Base-by-base conservation (phyloP, 2,329 filamentous ascomycete genomes). In the Lecanicillium sp. region DNA sequence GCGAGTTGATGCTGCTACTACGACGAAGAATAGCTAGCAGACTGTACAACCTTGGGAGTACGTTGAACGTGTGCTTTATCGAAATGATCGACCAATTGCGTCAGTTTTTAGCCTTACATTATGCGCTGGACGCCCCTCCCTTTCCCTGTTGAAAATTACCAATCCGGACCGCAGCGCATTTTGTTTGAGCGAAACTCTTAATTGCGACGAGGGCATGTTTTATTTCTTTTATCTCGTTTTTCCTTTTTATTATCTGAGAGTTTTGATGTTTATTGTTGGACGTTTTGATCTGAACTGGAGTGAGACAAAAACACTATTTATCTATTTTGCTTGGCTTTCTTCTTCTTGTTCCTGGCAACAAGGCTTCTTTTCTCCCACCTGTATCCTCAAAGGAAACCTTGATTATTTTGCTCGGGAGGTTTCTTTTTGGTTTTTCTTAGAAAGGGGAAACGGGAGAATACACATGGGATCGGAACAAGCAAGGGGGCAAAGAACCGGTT, bases 21-120 rank as follows among this genome's bases (percentile, higher is more conserved):
- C 2, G 27, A 35, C 20, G 20, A 20, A 27, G 36, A 45, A 21
- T 35, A 19, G 44, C 8, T 27, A 41, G 44, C 44, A 40, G 21
- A 53, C 50, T 47, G 57, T 59, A 61, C 50, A 53, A 58, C 50
- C 55, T 53, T 49, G 42, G n/a, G 44, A 56, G 55, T 50, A 48
- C 51, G 37, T 2, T 29, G 38, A 48, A 30, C 41, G 48, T 54
- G 44, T 44, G 30, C 38, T 48, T 33, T n/a, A 17, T 36, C 24
- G 21, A 24, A 30, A 48, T n/a, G n/a, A 48, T 42, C 38, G 19
- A 42, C 15, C 32, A 17, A 37, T 36, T 29, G 38, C 37, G 24
- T 41, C 32, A 32, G 30, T 37, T 42, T 36, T 15, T n/a, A 21
- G 20, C 29, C 32, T 41, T 33, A 17, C 44, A 37, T n/a, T 5